Evolutionary conservation across 2,329 filamentous ascomycete genomes (phyloP), one percentile per base, ranked within the genome.

Genomic region (Tolypocladium pustulatum): DNA sequence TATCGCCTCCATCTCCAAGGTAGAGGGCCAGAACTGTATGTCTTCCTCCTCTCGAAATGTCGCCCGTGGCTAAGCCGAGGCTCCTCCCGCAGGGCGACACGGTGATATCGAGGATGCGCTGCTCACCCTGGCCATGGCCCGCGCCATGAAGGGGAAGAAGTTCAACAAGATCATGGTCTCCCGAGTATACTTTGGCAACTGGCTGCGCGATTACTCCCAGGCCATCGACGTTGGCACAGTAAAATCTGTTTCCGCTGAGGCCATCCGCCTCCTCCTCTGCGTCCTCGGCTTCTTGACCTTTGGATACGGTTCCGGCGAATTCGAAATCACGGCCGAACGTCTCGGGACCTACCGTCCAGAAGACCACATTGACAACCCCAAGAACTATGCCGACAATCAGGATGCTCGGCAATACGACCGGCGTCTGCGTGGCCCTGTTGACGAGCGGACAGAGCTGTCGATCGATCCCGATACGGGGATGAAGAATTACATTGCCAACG

Each of bases 401-500:
- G 92, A 97, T 75, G 91, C 92, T 55, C 84, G 89, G 46, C 80
- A 89, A 63, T 96, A 94, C 69, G 89, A 97, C 69, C 78, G 73
- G 57, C 86, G 90, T 64, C 86, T 97, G 56, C 88, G 93, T 69
- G 91, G 86, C 1, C 90, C 90, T 0, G 79, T 97, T 53, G 83
- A 96, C 63, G 91, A 95, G 75, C 69, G 79, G 32, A 81, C 84
- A 56, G 93, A 97, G 75, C 81, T 97, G 40, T 83, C 82, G 53
- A 82, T 97, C 66, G 90, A 97, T 66, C 81, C 83, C 2, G 76
- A 84, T 57, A 87, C 86, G 7, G 89, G 88, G 65, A 79, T 96
- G 75, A 97, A 97, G 77, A 94, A 92, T 72, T 97, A 97, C 74
- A 97, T 97, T 72, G 91, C 92, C 43, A 91, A 91, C 62, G 92